Conservation (phyloP, 306 rosid genomes). For the Sesbania bispinosa region DNA sequence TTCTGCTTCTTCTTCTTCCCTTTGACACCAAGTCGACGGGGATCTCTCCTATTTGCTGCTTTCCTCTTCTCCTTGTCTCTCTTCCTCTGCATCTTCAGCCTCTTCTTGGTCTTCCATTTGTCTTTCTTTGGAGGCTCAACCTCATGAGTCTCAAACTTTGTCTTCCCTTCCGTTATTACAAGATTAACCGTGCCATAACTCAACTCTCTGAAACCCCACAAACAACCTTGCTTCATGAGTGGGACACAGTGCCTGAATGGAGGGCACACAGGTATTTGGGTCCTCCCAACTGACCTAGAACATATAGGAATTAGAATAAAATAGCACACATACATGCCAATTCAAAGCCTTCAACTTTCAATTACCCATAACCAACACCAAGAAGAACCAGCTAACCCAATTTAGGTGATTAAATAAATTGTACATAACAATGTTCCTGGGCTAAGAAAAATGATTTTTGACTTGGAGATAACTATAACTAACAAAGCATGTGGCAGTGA, state of each 20-base stretch:
- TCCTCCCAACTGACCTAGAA: slow-evolving; percentile 51
- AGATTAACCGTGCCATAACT: slow-evolving; percentile 75
- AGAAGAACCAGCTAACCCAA: not conserved
- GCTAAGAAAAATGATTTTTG: not conserved
- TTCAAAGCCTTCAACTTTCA: slow-evolving; percentile 24
- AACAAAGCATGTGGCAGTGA: not conserved
- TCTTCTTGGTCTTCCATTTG: slow-evolving; percentile 79
- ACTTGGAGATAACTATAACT: not conserved
- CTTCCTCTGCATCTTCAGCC: slow-evolving; percentile 71
- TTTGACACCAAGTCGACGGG: slow-evolving; percentile 64
- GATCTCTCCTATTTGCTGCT: slow-evolving; percentile 80
- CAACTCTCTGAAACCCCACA: slow-evolving; percentile 51
- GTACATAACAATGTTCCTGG: not conserved
- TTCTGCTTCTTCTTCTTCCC: slow-evolving; percentile 69
- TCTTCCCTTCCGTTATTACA: slow-evolving; percentile 72
- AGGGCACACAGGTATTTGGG: slow-evolving; percentile 21
- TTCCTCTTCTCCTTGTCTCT: slow-evolving; percentile 76
- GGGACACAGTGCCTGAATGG: slow-evolving; percentile 24
- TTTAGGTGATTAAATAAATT: not conserved
- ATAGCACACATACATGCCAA: not conserved
- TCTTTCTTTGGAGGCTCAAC: slow-evolving; percentile 73
- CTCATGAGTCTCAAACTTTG: slow-evolving; percentile 68
- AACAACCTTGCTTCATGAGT: slow-evolving; percentile 19
- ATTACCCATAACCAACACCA: not conserved
- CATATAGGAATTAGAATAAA: slow-evolving; percentile 15